Conservation (phyloP, 768 basidiomycete species). For the Collybiopsis confluens region DNA sequence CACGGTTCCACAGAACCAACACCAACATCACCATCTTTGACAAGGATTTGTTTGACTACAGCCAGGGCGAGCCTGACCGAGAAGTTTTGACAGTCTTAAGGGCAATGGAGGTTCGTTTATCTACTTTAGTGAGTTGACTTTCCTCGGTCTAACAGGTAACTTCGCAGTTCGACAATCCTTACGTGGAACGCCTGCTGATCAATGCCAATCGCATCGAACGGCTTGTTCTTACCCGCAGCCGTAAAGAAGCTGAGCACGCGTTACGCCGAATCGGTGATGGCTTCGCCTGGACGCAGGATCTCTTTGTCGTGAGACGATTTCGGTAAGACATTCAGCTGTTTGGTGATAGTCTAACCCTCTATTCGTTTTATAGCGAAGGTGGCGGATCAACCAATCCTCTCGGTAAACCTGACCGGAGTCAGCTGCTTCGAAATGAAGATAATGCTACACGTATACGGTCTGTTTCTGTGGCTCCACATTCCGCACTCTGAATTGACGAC, state of each 20-base stretch:
- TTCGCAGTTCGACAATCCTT: conserved; percentile 64
- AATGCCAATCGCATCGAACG: conserved; percentile 71
- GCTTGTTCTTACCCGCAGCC: conserved; percentile 58
- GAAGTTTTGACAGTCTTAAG: conserved; percentile 73
- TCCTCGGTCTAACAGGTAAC: conserved; percentile 9
- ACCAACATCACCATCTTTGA: conserved; percentile 58
- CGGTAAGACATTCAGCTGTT: conserved; percentile 37
- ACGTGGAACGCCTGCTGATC: conserved; percentile 78
- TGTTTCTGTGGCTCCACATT: conserved; percentile 11
- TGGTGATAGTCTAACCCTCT: neutral
- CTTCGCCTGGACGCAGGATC: conserved; percentile 58
- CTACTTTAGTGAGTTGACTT: neutral
- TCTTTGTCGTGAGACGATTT: conserved; percentile 60
- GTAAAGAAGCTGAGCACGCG: conserved; percentile 57
- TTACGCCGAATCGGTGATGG: conserved; percentile 45
- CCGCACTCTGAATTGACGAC: neutral
- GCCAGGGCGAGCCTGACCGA: conserved; percentile 62
- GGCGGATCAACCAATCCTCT: conserved; percentile 53
- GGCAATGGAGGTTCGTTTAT: conserved; percentile 63
- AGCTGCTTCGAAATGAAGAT: conserved; percentile 28
- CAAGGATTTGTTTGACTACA: conserved; percentile 80
- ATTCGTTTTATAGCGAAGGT: conserved; percentile 47
- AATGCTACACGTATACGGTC: conserved; percentile 44
- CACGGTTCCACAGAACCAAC: conserved; percentile 42
- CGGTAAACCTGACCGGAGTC: conserved; percentile 19